A percentile compares a stretch with the other conserved stretches of the same genome.
phyloP scores from a whole-genome alignment of 192 early-diverging fungal species.

The Rhizophagus clarus region DNA sequence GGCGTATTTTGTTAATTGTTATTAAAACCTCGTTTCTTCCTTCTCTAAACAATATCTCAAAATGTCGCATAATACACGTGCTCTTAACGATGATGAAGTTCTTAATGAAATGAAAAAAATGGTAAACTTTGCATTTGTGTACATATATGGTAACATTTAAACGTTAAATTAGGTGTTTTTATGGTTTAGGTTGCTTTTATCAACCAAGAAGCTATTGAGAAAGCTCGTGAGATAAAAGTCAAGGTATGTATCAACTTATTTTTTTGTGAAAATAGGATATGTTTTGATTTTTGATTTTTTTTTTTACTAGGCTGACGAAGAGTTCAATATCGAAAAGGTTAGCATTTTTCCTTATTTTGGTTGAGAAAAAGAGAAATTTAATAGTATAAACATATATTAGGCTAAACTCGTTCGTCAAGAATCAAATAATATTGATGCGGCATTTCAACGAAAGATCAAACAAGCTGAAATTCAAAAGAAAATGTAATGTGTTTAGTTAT shows the following conservation, averaged over 20 bases:
- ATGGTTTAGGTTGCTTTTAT: conserved; percentile 87
- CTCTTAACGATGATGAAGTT: conserved; percentile 95
- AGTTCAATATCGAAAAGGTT: conserved; percentile 99
- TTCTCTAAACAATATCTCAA: neutral
- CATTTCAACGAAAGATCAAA: conserved; percentile 96
- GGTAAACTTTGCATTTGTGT: conserved; percentile 51
- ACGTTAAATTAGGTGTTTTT: neutral
- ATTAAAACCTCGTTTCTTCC: neutral
- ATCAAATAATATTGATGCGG: conserved; percentile 92
- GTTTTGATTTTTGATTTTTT: neutral
- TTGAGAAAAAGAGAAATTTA: neutral
- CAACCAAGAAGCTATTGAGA: conserved; percentile 98
- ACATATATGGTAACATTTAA: conserved; percentile 1
- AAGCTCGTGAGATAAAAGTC: conserved; percentile 97
- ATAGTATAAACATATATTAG: conserved; percentile 34
- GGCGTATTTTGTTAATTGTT: neutral
- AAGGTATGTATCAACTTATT: conserved; percentile 64
- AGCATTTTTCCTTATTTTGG: neutral
- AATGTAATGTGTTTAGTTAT: conserved; percentile 63
- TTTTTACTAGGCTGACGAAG: conserved; percentile 85
- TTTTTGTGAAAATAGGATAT: neutral
- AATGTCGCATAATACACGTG: conserved; percentile 53
- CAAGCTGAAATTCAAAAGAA: conserved; percentile 95
- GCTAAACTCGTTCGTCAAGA: conserved; percentile 98
- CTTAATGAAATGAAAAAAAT: conserved; percentile 98